Evolutionary conservation across 2,329 filamentous ascomycete species (phyloP), one percentile per base, ranked within the genome.

Genomic region (Aciculosporium take): DNA sequence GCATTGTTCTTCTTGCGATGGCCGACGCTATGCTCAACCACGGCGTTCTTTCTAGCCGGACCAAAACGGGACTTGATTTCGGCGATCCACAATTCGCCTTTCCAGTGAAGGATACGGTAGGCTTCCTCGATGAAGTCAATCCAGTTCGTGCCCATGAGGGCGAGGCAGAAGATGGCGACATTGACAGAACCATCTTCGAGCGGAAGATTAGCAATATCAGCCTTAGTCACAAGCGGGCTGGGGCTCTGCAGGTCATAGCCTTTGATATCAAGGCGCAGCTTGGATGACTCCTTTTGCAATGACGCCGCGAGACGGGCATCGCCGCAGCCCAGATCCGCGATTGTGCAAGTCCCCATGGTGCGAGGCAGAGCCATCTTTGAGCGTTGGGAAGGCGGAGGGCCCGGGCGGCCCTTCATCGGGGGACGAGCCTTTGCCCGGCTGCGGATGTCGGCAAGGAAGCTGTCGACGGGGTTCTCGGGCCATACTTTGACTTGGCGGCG

Each of bases 101-200:
- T 89, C 74, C 87, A 88, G 56, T 86, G 81, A 46, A 98, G 72
- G 39, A 96, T 72, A 41, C 91, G 80, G 67, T 86, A 94, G 12
- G 89, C 89, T 65, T 98, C 91, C 63, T 96, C 91, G 53, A 98
- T 75, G 59, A 98, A 96, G 52, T 86, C 80, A 40, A 94, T 74
- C 89, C 91, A 98, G 65, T 98, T 98, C 42, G 91, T 98, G 56
- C 91, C 91, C 91, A 98, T 98, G 45, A 98, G 75, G 38, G 89
- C 91, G 25, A 98, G 73, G 61, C 91, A 98, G 68, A 96, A 96
- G 51, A 98, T 80, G 37, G 84, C 84, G 5, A 98, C 72, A 59
- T 98, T 87, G 46, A 87, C 79, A 46, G 74, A 78, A 34, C 77
- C 80, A 50, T 88, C 79, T 5, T 68, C 67, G 0, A 94, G 66